Conservation (phyloP, 2,329 filamentous ascomycete species). For the Botryotinia convoluta region DNA sequence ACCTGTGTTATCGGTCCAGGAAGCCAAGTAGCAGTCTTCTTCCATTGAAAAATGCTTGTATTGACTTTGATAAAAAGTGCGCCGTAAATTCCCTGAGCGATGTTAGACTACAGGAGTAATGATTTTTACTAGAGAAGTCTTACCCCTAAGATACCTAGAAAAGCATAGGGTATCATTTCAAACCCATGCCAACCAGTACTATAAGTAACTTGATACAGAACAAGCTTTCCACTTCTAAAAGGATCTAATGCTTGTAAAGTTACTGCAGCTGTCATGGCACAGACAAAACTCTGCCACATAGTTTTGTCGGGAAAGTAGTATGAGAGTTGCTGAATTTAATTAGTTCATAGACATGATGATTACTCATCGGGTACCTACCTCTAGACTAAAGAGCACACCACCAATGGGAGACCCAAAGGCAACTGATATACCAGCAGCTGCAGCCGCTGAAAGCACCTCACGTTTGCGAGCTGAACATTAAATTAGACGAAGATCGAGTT, state of each 20-base stretch:
- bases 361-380: constrained; percentile 48
- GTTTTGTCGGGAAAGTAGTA: constrained; percentile 99
- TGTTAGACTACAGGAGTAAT: constrained; percentile 22
- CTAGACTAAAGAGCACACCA: constrained; percentile 92
- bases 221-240: constrained; percentile 91
- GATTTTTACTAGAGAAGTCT: constrained; percentile 29
- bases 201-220: constrained; percentile 94
- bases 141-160: constrained; percentile 80
- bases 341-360: constrained; percentile 18
- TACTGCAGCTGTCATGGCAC: constrained; percentile 97
- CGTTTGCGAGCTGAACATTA: constrained; percentile 71
- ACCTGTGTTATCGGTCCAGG: constrained; percentile 79
- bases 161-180: constrained; percentile 81
- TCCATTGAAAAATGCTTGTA: constrained; percentile 80
- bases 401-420: constrained; percentile 72
- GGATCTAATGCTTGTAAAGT: constrained; percentile 91
- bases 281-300: constrained; percentile 99
- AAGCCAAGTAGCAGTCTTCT: constrained; percentile 62
- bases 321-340: constrained; percentile 68
- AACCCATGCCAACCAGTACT: constrained; percentile 91
- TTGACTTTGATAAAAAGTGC: constrained; percentile 94
- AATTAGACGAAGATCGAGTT: neutral
- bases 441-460: constrained; percentile 88
- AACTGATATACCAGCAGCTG: constrained; percentile 61
- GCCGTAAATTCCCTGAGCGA: constrained; percentile 76